Base-by-base conservation (phyloP, 2,329 filamentous ascomycete species). In the Thelonectria rubi region DNA sequence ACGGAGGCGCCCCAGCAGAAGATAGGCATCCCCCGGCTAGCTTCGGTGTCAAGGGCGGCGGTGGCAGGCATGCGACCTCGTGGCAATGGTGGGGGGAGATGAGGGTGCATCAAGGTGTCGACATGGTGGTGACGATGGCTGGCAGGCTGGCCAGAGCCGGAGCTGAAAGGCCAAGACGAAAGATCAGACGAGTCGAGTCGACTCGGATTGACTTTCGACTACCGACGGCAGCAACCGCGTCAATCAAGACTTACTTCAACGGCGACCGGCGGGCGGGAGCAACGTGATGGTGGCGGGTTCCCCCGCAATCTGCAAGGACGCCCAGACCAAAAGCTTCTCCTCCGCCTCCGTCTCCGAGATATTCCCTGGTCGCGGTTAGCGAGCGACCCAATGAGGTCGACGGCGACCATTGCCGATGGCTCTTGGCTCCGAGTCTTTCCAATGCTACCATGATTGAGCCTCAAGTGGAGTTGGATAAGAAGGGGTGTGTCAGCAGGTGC, bases 281-380 rank as follows among this genome's bases (percentile, higher is more conserved):
- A 34, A 55, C 53, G 47, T 53, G 42, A 62, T 60, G 55, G 45
- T 57, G 60, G 64, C 56, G 58, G 53, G 48, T 69, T 24, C 63
- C 66, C 66, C 67, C 66, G 64, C 62, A 68, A 64, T 69, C 64
- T 67, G 56, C 62, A 65, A 40, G n/a, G 63, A 59, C 64, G 52
- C 57, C 54, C 55, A 55, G 60, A 50, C 45, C 55, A 57, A 61
- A 30, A 15, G 42, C 62, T 53, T 40, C 40, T 50, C 42, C 43
- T 37, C 54, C 39, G 17, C 17, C 55, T 51, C 46, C 47, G 59
- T 53, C 66, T 60, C 69, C 69, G 68, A 69, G 62, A 72, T 69
- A 69, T 67, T 66, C 64, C 70, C 64, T 69, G 64, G 60, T 51
- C 64, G 60, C 59, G 46, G 65, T 59, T 60, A 60, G 65, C 53